Evolutionary conservation across 768 basidiomycete genomes (phyloP).

Genomic region (Leccinum variicolor): DNA sequence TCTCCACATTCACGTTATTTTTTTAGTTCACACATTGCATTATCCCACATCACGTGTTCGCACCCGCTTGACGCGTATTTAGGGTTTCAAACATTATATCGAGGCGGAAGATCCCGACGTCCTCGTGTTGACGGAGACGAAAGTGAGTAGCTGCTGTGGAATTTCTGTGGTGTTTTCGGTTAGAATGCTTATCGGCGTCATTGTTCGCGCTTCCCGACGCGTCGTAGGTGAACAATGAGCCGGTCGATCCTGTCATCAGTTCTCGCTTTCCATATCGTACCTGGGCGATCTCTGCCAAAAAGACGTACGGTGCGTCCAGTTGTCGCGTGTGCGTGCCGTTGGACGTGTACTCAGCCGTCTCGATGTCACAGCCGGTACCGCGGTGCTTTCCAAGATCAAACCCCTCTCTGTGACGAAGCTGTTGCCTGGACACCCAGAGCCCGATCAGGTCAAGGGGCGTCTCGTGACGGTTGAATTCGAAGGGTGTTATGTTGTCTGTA

Average conservation of each 20-base stretch:
- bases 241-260: conserved; percentile 55
- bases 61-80: not conserved
- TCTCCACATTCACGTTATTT: not conserved
- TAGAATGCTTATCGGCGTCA: too few relatives aligned
- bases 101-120: conserved; percentile 87
- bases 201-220: not conserved
- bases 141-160: conserved; percentile 38
- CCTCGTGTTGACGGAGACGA: conserved; percentile 82
- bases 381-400: conserved; percentile 74
- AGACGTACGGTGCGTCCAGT: conserved; percentile 62
- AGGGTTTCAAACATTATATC: conserved; percentile 82
- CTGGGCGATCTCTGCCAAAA: conserved; percentile 77
- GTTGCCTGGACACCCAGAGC: conserved; percentile 74
- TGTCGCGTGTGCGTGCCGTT: not conserved
- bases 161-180: not conserved
- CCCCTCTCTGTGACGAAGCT: conserved; percentile 61
- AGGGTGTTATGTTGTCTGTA: conserved; percentile 65
- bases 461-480: conserved; percentile 82
- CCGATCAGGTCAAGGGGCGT: conserved; percentile 64
- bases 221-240: conserved; percentile 64
- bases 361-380: conserved; percentile 66
- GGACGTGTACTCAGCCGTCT: not conserved
- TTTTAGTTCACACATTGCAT: not conserved
- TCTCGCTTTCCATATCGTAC: conserved; percentile 64
- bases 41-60: too few relatives aligned